Percentiles rank a stretch among this genome's conserved stretches.
phyloP scores from a whole-genome alignment of 2,329 filamentous ascomycete genomes.

The Colletotrichum musicola region DNA sequence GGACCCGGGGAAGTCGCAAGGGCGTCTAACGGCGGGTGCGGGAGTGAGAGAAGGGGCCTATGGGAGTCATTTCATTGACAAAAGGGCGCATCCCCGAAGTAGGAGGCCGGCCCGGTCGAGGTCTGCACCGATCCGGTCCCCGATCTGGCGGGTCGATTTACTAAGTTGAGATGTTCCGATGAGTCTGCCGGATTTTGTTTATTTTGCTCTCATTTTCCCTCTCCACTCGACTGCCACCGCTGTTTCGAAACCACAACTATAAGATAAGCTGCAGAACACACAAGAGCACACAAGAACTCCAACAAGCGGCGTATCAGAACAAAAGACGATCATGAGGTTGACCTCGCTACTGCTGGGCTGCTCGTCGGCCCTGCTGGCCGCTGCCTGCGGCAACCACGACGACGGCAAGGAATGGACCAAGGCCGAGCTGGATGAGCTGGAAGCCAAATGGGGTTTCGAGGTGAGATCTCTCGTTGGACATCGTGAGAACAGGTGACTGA shows the following conservation, averaged over 20 bases:
- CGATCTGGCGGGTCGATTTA: constrained; percentile 4
- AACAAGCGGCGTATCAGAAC: background rate
- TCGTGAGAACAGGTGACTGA: constrained; percentile 3
- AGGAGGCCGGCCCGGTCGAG: constrained; percentile 32
- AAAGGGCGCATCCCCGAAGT: background rate
- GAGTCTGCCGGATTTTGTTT: no score
- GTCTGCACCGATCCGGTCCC: constrained; percentile 25
- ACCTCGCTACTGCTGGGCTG: constrained; percentile 35
- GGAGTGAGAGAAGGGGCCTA: no score
- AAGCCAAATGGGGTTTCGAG: constrained; percentile 70
- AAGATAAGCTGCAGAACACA: background rate
- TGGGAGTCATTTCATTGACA: constrained; percentile 10
- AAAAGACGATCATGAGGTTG: constrained; percentile 24
- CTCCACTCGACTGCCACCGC: background rate
- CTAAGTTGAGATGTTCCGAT: constrained; percentile 8
- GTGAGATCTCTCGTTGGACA: constrained; percentile 48
- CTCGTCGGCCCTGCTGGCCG: constrained; percentile 43
- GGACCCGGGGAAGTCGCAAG: constrained; percentile 4
- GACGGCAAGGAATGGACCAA: constrained; percentile 60
- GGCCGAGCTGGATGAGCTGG: constrained; percentile 65
- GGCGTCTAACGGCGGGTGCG: constrained; percentile 1
- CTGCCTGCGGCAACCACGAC: constrained; percentile 50
- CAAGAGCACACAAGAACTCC: background rate
- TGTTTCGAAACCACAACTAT: background rate
- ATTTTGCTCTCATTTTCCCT: background rate